Evolutionary conservation across 768 basidiomycete species (phyloP).

Genomic region (Lyophyllum semitale): DNA sequence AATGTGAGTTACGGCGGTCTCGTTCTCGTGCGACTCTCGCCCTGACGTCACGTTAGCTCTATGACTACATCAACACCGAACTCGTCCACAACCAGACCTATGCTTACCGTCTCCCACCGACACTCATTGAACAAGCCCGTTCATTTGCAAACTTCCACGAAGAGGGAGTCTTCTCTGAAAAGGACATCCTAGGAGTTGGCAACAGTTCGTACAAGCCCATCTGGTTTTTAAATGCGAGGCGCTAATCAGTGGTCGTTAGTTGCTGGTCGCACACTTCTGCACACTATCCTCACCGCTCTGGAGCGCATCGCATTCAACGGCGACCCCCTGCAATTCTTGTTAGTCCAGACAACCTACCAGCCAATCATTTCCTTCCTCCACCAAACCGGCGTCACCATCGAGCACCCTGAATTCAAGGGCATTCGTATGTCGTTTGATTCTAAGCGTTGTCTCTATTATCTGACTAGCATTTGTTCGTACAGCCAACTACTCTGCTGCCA

Average conservation of each 20-base stretch:
- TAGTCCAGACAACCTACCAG: slow-evolving; percentile 85
- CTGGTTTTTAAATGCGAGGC: neutral
- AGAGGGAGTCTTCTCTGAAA: slow-evolving; percentile 68
- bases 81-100: slow-evolving; percentile 83
- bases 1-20: slow-evolving; percentile 55
- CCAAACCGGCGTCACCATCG: slow-evolving; percentile 62
- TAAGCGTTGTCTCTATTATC: neutral
- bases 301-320: slow-evolving; percentile 78
- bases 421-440: slow-evolving; percentile 56
- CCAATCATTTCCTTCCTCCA: slow-evolving; percentile 89
- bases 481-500: slow-evolving; percentile 76
- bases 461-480: slow-evolving; percentile 1
- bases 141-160: slow-evolving; percentile 82
- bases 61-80: slow-evolving; percentile 76
- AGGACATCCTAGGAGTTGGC: slow-evolving; percentile 64
- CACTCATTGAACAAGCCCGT: slow-evolving; percentile 71
- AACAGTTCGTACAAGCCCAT: slow-evolving; percentile 58
- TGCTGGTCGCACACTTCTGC: slow-evolving; percentile 78
- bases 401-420: slow-evolving; percentile 58
- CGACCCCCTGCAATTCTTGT: slow-evolving; percentile 77
- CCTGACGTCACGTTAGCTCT: slow-evolving; percentile 47
- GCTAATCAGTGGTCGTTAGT: slow-evolving; percentile 42
- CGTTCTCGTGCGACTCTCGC: too few species aligned
- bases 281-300: slow-evolving; percentile 70
- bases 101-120: slow-evolving; percentile 79